Conservation (phyloP, 2,329 filamentous ascomycete species). For the Sarocladium brachiariae region DNA sequence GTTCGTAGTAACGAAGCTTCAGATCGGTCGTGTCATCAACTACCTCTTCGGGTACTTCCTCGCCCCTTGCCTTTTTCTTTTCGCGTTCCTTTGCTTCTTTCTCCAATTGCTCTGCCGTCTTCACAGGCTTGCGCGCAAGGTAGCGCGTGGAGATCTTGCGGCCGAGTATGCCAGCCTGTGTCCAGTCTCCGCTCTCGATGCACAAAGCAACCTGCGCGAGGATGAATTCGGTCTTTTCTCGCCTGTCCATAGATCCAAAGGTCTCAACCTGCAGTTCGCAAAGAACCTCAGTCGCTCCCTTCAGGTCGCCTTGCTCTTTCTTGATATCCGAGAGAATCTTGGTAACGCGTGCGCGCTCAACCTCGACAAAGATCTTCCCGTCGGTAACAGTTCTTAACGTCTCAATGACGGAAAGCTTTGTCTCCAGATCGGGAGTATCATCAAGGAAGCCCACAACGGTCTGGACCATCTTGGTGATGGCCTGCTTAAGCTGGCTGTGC, state of each 20-base stretch:
- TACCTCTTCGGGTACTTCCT: conserved; percentile 70
- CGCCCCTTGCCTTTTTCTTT: conserved; percentile 73
- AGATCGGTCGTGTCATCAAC: conserved; percentile 91
- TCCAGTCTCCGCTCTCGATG: conserved; percentile 95
- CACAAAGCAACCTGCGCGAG: conserved; percentile 89
- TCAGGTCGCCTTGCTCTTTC: conserved; percentile 87
- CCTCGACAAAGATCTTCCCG: conserved; percentile 99
- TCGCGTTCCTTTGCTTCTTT: conserved; percentile 86
- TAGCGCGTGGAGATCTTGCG: conserved; percentile 97
- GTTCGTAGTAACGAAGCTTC: conserved; percentile 94
- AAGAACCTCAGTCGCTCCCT: conserved; percentile 82
- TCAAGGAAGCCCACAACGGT: conserved; percentile 89
- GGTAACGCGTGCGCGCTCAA: conserved; percentile 92
- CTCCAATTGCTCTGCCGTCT: conserved; percentile 80
- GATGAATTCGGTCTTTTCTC: conserved; percentile 99
- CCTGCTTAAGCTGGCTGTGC: conserved; percentile 98
- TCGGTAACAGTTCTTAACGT: conserved; percentile 93
- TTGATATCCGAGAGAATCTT: conserved; percentile 96
- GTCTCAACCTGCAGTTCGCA: conserved; percentile 99
- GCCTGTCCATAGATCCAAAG: conserved; percentile 93
- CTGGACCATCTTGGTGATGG: conserved; percentile 98
- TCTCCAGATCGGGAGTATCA: conserved; percentile 75
- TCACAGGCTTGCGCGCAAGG: conserved; percentile 83
- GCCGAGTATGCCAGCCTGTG: conserved; percentile 84
- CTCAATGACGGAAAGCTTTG: conserved; percentile 89